Evolutionary conservation across 768 basidiomycete species (phyloP).

Genomic region (Trametes gibbosa): DNA sequence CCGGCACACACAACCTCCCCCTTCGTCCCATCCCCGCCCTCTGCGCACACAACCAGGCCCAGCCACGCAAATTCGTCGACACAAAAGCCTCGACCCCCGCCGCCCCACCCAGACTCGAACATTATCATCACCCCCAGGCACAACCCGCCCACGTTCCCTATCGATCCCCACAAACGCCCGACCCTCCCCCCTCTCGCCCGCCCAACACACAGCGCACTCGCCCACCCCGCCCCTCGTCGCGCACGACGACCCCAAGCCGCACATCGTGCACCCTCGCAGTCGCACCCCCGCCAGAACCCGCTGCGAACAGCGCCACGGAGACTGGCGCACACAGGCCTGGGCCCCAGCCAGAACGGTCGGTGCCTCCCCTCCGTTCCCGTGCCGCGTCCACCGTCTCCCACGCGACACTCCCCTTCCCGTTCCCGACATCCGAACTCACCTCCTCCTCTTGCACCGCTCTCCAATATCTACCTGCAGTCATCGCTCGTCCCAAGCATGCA

Average conservation of each 20-base stretch:
- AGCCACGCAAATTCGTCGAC: neutral
- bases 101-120: no score
- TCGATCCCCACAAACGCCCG: constrained; percentile 17
- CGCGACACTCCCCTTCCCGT: neutral
- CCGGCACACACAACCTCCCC: neutral
- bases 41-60: neutral
- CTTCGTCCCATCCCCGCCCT: neutral
- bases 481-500: no score
- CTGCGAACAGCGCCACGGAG: neutral
- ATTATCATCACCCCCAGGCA: no score
- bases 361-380: neutral
- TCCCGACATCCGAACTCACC: neutral
- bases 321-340: neutral
- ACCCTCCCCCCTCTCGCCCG: neutral
- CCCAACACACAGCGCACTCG: no score
- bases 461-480: no score
- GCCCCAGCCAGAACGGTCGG: neutral
- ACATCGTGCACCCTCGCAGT: neutral
- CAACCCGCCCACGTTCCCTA: constrained; percentile 14
- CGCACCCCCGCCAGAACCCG: neutral
- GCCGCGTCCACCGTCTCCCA: constrained; percentile 5
- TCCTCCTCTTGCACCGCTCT: neutral
- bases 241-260: neutral
- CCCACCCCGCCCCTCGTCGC: neutral
- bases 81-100: neutral